phyloP scores from a whole-genome alignment of 441 rosid species.

The Melastoma candidum region DNA sequence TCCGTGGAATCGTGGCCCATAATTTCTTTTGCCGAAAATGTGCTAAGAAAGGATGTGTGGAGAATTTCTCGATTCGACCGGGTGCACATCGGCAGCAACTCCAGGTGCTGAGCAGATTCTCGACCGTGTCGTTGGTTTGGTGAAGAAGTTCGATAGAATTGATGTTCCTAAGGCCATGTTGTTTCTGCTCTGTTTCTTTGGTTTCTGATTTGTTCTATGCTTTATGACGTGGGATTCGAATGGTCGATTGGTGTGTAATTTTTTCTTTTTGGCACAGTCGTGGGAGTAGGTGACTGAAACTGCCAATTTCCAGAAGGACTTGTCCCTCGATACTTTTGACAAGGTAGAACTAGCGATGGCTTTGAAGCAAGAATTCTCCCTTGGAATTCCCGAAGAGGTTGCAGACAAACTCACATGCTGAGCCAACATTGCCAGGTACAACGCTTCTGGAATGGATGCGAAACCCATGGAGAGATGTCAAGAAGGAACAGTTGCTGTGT shows the following conservation, averaged over 20 bases:
- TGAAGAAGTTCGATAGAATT: conserved; percentile 56
- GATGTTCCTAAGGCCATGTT: conserved; percentile 47
- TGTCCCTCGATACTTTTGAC: conserved; percentile 68
- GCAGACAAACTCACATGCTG: conserved; percentile 72
- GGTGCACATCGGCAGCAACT: conserved; percentile 23
- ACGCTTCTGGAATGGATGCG: conserved; percentile 29
- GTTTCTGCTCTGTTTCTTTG: background rate
- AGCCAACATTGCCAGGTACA: conserved; percentile 55
- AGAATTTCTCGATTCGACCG: conserved; percentile 20
- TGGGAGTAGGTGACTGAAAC: conserved; percentile 49
- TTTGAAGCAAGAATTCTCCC: conserved; percentile 68
- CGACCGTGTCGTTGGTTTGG: conserved; percentile 45
- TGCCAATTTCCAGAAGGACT: conserved; percentile 65
- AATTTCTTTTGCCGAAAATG: too few relatives aligned
- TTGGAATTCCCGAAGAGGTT: conserved; percentile 68
- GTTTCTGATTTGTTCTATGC: background rate
- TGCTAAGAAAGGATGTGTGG: conserved; percentile 17
- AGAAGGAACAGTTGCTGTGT: too few relatives aligned
- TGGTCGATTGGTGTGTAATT: too few relatives aligned
- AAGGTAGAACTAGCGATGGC: conserved; percentile 86
- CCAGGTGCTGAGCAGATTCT: conserved; percentile 34
- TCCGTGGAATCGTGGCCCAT: too few relatives aligned
- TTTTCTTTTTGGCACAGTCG: background rate
- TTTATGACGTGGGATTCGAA: background rate
- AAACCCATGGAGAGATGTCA: conserved; percentile 3